A percentile compares a stretch with the other conserved stretches of the same genome.
These are phyloP conservation scores for Panaeolus cyanescens DNA, from an alignment of 768 basidiomycete species.

Conservation along the genomic window DNA sequence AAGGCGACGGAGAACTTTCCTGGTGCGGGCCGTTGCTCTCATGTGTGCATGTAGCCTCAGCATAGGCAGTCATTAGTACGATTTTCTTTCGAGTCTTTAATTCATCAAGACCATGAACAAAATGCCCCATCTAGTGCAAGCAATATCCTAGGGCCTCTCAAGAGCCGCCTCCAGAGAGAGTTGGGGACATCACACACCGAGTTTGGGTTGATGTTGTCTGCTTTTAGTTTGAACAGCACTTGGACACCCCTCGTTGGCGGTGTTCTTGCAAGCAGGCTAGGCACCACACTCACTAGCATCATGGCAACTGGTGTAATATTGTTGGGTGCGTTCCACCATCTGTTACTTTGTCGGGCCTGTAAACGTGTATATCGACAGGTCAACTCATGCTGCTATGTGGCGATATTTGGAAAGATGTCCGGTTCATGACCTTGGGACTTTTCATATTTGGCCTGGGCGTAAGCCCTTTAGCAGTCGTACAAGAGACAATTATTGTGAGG, in stretches of 20 bases:
- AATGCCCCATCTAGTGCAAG: conserved; percentile 48
- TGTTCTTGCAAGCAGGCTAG: conserved; percentile 66
- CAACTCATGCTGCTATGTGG: conserved; percentile 69
- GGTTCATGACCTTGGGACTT: conserved; percentile 72
- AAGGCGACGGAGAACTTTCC: conserved; percentile 35
- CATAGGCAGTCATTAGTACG: conserved; percentile 78
- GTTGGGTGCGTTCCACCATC: conserved; percentile 38
- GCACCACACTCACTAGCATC: conserved; percentile 72
- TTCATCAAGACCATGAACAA: background rate
- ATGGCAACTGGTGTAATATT: conserved; percentile 76
- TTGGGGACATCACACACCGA: conserved; percentile 77
- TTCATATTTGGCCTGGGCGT: conserved; percentile 81
- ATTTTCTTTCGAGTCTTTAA: conserved; percentile 7
- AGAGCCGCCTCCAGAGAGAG: conserved; percentile 67
- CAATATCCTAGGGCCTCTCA: conserved; percentile 78
- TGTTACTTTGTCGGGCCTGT: background rate
- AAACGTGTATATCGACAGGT: conserved; percentile 36
- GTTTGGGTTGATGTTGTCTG: conserved; percentile 76
- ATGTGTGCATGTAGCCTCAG: conserved; percentile 74
- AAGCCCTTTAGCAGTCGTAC: conserved; percentile 79
- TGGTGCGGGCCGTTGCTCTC: conserved; percentile 62
- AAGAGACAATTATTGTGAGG: conserved; percentile 83
- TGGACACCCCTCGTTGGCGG: conserved; percentile 82
- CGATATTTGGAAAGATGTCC: conserved; percentile 60
- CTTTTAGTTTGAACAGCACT: conserved; percentile 71